Evolutionary conservation across 2,329 filamentous ascomycete genomes (phyloP).

Genomic region (Ilyonectria robusta): DNA sequence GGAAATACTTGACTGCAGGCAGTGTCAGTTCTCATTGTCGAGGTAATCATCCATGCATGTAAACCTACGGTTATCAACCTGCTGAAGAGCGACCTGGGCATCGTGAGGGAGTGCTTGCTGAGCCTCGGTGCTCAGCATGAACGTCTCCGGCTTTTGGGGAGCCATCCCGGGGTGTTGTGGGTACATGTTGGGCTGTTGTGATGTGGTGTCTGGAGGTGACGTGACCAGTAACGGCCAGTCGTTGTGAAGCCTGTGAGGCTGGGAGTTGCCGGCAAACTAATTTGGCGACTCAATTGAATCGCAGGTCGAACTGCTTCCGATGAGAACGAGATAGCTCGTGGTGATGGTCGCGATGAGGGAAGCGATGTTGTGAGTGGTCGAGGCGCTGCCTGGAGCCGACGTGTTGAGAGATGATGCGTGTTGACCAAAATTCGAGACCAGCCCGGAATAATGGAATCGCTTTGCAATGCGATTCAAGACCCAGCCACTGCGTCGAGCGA

Average conservation of each 20-base stretch:
- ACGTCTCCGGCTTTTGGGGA: conserved; percentile 97
- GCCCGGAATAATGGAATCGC: conserved; percentile 57
- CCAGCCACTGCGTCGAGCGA: conserved; percentile 64
- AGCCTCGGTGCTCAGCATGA: conserved; percentile 97
- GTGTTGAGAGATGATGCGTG: conserved; percentile 44
- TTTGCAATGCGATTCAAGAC: conserved; percentile 49
- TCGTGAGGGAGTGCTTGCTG: conserved; percentile 97
- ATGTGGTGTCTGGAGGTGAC: conserved; percentile 44
- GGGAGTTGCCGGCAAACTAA: conserved; percentile 29
- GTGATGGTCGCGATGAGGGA: conserved; percentile 16
- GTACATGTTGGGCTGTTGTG: conserved; percentile 73
- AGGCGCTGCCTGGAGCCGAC: conserved; percentile 54
- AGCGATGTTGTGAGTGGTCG: conserved; percentile 37
- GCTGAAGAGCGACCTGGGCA: conserved; percentile 96
- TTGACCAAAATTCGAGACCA: conserved; percentile 62
- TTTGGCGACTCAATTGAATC: conserved; percentile 36
- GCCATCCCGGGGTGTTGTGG: conserved; percentile 89
- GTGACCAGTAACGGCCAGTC: conserved; percentile 46
- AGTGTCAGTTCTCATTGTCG: conserved; percentile 27
- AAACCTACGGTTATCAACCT: conserved; percentile 93
- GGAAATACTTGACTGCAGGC: conserved; percentile 93
- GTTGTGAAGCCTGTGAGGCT: conserved; percentile 38
- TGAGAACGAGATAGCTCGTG: conserved; percentile 20
- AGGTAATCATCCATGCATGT: conserved; percentile 10
- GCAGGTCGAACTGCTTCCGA: conserved; percentile 23